Evolutionary conservation across 148 eudicot genomes (phyloP).

Genomic region (Chenopodium berlandieri): DNA sequence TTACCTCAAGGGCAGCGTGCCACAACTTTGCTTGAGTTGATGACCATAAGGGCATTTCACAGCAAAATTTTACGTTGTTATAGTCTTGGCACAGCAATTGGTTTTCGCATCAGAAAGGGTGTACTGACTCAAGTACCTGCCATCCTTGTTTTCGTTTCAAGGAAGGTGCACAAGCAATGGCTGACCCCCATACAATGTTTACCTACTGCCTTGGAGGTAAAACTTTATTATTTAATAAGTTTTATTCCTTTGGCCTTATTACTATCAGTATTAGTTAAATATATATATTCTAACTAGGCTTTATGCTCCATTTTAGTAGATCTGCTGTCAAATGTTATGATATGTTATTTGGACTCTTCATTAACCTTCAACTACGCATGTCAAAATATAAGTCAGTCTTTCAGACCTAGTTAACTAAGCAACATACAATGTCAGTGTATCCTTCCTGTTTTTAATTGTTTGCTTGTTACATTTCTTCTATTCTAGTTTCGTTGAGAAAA

Average conservation of each 20-base stretch:
- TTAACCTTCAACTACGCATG: neutral
- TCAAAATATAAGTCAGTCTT: too few species aligned
- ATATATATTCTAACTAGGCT: neutral
- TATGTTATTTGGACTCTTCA: neutral
- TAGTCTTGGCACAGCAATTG: slow-evolving; percentile 97
- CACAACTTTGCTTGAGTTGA: slow-evolving; percentile 82
- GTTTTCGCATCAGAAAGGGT: slow-evolving; percentile 83
- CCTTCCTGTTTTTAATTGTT: neutral
- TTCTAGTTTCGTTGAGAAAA: neutral
- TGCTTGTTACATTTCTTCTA: neutral
- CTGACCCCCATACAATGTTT: slow-evolving; percentile 84
- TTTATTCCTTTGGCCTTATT: neutral
- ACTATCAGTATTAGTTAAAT: neutral
- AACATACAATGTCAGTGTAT: neutral
- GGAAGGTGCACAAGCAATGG: slow-evolving; percentile 99
- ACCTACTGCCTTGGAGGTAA: slow-evolving; percentile 89
- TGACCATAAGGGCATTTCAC: slow-evolving; percentile 97
- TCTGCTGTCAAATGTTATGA: neutral
- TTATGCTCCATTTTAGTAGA: neutral
- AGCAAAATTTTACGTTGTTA: slow-evolving; percentile 94
- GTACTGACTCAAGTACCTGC: slow-evolving; percentile 92
- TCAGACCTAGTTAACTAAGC: neutral
- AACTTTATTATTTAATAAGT: slow-evolving; percentile 2
- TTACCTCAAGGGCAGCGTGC: slow-evolving; percentile 92
- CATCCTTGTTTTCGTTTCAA: slow-evolving; percentile 88